Percentiles rank a stretch among this genome's conserved stretches.
phyloP scores from a whole-genome alignment of 306 rosid species.

The Fagus crenata region DNA sequence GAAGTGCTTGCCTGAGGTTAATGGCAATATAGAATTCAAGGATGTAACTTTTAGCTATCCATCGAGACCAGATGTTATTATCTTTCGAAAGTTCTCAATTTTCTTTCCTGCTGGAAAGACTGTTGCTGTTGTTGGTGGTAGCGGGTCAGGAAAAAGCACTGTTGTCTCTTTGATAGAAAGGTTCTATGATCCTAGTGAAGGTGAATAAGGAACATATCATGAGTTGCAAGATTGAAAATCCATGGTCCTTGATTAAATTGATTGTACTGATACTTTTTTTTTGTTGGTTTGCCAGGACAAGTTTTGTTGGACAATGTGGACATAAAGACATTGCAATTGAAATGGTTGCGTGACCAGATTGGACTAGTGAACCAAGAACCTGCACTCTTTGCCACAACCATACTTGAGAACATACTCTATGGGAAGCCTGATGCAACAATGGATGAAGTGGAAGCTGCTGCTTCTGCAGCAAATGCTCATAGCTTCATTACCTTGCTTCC shows the following conservation, averaged over 20 bases:
- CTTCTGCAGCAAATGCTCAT: slow-evolving; percentile 96
- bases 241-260: not conserved
- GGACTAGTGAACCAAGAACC: slow-evolving; percentile 99
- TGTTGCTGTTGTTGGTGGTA: slow-evolving; percentile 94
- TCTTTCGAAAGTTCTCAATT: slow-evolving; percentile 76
- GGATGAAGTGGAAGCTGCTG: slow-evolving; percentile 86
- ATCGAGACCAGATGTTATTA: slow-evolving; percentile 83
- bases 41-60: slow-evolving; percentile 93
- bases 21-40: slow-evolving; percentile 85
- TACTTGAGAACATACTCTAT: slow-evolving; percentile 86
- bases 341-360: slow-evolving; percentile 92
- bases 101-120: slow-evolving; percentile 97
- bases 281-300: slow-evolving; percentile 60
- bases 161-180: slow-evolving; percentile 95
- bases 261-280: slow-evolving; percentile 6
- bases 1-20: slow-evolving; percentile 66
- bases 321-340: slow-evolving; percentile 75
- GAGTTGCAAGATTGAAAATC: not conserved
- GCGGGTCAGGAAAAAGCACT: slow-evolving; percentile 97
- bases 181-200: slow-evolving; percentile 95
- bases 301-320: slow-evolving; percentile 81
- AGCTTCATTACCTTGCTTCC: slow-evolving; percentile 91
- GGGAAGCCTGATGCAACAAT: slow-evolving; percentile 87
- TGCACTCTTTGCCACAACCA: slow-evolving; percentile 94
- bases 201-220: slow-evolving; percentile 35